phyloP scores from a whole-genome alignment of 345 rosid genomes.

The Trapa bicornis region DNA sequence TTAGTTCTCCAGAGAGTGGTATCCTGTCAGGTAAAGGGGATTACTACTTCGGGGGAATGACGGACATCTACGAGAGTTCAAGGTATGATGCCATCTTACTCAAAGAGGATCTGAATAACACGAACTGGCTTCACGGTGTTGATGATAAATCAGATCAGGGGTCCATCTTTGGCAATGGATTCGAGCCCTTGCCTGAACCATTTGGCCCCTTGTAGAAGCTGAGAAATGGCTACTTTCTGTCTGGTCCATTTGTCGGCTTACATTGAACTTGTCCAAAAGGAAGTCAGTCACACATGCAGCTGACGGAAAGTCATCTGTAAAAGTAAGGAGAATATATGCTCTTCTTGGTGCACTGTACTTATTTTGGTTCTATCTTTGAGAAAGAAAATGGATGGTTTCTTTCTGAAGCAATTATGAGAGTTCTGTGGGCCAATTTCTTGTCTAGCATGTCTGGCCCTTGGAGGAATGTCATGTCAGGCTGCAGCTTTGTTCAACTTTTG shows the following conservation, averaged over 20 bases:
- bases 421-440: not conserved
- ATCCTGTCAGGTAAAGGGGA: slow-evolving; percentile 30
- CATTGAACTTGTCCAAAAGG: not conserved
- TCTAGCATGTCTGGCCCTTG: no score
- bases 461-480: not conserved
- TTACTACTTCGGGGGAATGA: slow-evolving; percentile 41
- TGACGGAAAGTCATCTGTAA: not conserved
- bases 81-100: slow-evolving; percentile 80
- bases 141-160: slow-evolving; percentile 80
- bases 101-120: slow-evolving; percentile 83
- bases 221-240: slow-evolving; percentile 6
- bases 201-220: slow-evolving; percentile 46
- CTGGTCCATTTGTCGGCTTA: not conserved
- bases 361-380: not conserved
- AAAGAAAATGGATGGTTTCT: slow-evolving; percentile 2
- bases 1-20: slow-evolving; percentile 26
- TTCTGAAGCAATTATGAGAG: not conserved
- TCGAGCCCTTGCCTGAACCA: slow-evolving; percentile 84
- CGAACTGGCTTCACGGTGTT: slow-evolving; percentile 79
- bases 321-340: not conserved
- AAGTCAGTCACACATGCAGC: not conserved
- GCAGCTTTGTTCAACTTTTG: not conserved
- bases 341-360: not conserved
- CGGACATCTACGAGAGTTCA: slow-evolving; percentile 80
- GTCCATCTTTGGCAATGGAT: slow-evolving; percentile 57